Conservation (phyloP, 768 basidiomycete genomes). For the Myochromella boudieri region DNA sequence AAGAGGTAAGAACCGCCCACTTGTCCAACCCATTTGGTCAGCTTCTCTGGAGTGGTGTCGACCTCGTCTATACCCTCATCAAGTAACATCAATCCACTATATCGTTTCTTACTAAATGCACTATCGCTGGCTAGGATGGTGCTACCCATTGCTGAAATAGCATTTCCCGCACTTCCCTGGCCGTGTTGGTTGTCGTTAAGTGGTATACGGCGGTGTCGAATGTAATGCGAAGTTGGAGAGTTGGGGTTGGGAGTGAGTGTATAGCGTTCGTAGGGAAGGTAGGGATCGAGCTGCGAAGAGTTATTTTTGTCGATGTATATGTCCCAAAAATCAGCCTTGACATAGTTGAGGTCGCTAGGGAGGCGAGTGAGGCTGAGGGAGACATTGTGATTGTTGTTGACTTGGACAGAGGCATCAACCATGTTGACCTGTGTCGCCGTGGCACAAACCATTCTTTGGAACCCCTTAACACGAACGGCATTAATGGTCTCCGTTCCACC, state of each 20-base stretch:
- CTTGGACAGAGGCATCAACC: constrained; percentile 14
- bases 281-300: not conserved
- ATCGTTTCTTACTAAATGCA: not conserved
- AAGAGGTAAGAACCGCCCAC: constrained; percentile 18
- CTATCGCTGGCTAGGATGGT: not conserved
- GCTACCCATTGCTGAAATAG: not conserved
- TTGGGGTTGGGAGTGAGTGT: constrained; percentile 10
- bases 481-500: constrained; percentile 9
- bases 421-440: constrained; percentile 19
- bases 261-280: constrained; percentile 9
- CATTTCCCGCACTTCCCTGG: constrained; percentile 9
- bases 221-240: constrained; percentile 7
- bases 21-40: constrained; percentile 15
- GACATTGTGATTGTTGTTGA: not conserved
- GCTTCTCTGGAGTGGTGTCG: not conserved
- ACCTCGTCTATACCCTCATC: constrained; percentile 6
- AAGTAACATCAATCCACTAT: not conserved
- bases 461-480: not conserved
- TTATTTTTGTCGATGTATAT: not conserved
- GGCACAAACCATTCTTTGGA: constrained; percentile 18
- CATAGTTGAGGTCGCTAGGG: constrained; percentile 16
- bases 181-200: not conserved
- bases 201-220: not conserved
- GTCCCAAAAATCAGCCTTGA: constrained; percentile 14
- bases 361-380: constrained; percentile 13